A percentile compares a stretch with the other conserved stretches of the same genome.
Conservation (phyloP, 768 basidiomycete species). For the Pisolithus marmoratus region DNA sequence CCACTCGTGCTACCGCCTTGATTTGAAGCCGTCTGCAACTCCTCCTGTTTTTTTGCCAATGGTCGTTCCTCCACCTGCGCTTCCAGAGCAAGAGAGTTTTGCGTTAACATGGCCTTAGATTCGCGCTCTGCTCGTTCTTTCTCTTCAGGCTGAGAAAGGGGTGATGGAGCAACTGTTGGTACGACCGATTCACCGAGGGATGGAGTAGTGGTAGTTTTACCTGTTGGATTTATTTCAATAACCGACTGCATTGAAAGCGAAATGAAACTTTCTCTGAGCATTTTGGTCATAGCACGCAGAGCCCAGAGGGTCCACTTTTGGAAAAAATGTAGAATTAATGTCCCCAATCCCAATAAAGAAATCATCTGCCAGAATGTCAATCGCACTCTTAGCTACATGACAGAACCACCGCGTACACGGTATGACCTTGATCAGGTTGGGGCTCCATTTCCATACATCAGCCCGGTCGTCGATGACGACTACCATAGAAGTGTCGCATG, state of each 20-base stretch:
- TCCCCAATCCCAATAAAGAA: constrained; percentile 98
- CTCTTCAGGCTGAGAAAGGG: constrained; percentile 28
- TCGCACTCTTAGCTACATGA: not conserved
- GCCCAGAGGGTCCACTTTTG: constrained; percentile 56
- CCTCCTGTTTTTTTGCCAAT: constrained; percentile 82
- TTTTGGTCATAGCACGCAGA: constrained; percentile 19
- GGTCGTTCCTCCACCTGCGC: constrained; percentile 84
- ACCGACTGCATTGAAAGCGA: not conserved
- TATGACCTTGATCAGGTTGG: constrained; percentile 93
- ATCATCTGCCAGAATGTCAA: constrained; percentile 55
- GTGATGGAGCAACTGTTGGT: constrained; percentile 9
- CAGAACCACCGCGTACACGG: constrained; percentile 61
- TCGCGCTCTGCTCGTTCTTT: constrained; percentile 39
- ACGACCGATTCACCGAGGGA: constrained; percentile 13
- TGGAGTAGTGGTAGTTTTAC: constrained; percentile 10
- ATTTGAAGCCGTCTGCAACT: constrained; percentile 46
- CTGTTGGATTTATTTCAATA: constrained; percentile 16
- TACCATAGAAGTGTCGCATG: constrained; percentile 97
- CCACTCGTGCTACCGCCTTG: not conserved
- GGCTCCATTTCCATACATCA: constrained; percentile 98
- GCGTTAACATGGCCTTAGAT: constrained; percentile 55
- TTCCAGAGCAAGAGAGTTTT: constrained; percentile 73
- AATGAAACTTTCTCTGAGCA: constrained; percentile 15
- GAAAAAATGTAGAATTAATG: constrained; percentile 93
- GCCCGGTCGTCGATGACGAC: constrained; percentile 98